Percentiles rank a stretch among this genome's conserved stretches.
phyloP scores from a whole-genome alignment of 2,329 filamentous ascomycete species.

The Beauveria brongniartii region DNA sequence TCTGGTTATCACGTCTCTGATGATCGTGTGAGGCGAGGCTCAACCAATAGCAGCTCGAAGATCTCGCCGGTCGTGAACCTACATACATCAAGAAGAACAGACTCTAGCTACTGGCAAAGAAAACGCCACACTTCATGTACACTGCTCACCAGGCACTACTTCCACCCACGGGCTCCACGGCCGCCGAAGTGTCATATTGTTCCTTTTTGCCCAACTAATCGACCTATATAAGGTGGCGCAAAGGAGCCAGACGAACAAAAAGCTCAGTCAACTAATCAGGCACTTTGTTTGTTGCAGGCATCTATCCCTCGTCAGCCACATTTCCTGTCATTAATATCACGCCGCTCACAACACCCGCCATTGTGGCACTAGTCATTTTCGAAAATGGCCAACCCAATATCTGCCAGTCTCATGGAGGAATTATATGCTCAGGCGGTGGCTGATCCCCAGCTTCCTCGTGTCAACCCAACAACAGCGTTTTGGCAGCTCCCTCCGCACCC shows the following conservation, averaged over 20 bases:
- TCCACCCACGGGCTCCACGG: neutral
- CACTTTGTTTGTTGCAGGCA: neutral
- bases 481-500: constrained; percentile 22
- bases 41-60: neutral
- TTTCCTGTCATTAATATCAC: too few species aligned
- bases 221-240: neutral
- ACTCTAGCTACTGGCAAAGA: neutral
- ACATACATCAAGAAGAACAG: neutral
- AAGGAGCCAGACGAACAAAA: neutral
- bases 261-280: neutral
- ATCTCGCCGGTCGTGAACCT: neutral
- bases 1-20: neutral
- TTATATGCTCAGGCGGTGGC: neutral
- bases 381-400: neutral
- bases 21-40: neutral
- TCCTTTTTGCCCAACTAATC: neutral
- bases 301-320: neutral
- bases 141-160: neutral
- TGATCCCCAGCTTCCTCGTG: constrained; percentile 19
- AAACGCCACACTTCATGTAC: neutral
- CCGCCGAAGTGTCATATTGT: neutral
- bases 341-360: neutral
- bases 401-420: neutral
- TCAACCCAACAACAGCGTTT: constrained; percentile 18
- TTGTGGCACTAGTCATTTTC: neutral